phyloP scores from a whole-genome alignment of 371 early-diverging fungal genomes.

The Massospora cicadina region DNA sequence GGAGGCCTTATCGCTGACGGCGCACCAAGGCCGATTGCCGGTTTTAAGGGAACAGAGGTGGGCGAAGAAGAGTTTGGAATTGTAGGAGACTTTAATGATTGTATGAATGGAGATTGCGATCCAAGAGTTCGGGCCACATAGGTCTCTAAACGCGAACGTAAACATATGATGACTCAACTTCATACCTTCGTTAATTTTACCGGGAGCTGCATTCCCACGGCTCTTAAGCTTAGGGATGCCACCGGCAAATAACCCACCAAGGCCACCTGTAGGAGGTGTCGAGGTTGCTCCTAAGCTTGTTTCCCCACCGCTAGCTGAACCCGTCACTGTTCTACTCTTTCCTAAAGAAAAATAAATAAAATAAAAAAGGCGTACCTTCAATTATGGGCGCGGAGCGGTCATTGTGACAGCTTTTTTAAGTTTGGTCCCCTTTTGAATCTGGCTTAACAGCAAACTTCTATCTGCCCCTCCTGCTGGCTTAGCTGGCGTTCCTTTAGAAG shows the following conservation, averaged over 20 bases:
- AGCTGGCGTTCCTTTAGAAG: background rate
- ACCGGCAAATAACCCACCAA: constrained; percentile 43
- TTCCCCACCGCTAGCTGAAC: background rate
- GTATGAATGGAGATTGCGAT: background rate
- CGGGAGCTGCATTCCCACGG: constrained; percentile 22
- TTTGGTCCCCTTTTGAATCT: constrained; percentile 53
- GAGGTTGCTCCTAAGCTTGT: constrained; percentile 10
- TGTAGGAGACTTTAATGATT: constrained; percentile 17
- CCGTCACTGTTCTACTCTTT: constrained; percentile 10
- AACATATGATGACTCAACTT: background rate
- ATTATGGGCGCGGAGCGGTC: constrained; percentile 51
- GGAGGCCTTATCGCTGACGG: constrained; percentile 18
- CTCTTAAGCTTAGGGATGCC: constrained; percentile 43
- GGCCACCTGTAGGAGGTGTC: constrained; percentile 12
- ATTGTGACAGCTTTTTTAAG: constrained; percentile 59
- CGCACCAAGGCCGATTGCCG: constrained; percentile 17
- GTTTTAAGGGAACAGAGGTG: constrained; percentile 15
- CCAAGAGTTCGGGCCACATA: constrained; percentile 5
- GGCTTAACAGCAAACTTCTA: constrained; percentile 34
- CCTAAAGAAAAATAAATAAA: too few species aligned
- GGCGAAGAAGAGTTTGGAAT: constrained; percentile 17
- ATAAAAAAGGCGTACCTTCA: constrained; percentile 18
- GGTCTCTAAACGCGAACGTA: constrained; percentile 9
- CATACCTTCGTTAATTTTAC: constrained; percentile 16
- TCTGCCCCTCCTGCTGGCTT: constrained; percentile 6